These are phyloP conservation scores for Anthracocystis setariae DNA, from an alignment of 1,284 basidiomycete genomes.

Conservation along the genomic window DNA sequence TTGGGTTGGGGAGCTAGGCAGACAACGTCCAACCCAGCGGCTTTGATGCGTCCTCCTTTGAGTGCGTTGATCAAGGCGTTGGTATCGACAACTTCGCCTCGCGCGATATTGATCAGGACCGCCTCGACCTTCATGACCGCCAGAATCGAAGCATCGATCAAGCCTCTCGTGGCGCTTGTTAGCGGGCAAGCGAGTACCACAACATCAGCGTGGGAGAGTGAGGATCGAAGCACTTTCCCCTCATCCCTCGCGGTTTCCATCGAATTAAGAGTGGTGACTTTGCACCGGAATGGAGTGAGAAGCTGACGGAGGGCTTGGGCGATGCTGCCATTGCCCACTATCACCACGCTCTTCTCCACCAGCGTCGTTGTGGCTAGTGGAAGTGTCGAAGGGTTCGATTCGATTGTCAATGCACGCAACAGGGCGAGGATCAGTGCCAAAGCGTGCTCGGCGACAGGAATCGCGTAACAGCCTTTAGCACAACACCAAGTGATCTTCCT, in stretches of 20 bases:
- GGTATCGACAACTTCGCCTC: slow-evolving; percentile 77
- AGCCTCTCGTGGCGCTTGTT: slow-evolving; percentile 20
- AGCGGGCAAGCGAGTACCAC: slow-evolving; percentile 48
- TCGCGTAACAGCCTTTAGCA: slow-evolving; percentile 49
- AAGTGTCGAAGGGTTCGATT: too few species aligned
- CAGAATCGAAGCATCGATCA: slow-evolving; percentile 20
- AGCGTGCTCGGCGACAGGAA: slow-evolving; percentile 54
- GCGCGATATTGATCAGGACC: slow-evolving; percentile 49
- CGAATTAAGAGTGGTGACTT: slow-evolving; percentile 5
- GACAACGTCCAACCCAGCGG: slow-evolving; percentile 90
- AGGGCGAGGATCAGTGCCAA: slow-evolving; percentile 32
- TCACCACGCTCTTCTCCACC: slow-evolving; percentile 11
- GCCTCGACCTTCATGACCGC: not conserved
- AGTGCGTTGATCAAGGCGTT: slow-evolving; percentile 83
- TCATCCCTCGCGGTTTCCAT: slow-evolving; percentile 10
- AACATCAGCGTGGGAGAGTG: slow-evolving; percentile 15
- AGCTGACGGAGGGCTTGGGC: slow-evolving; percentile 6
- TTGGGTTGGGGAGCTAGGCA: slow-evolving; percentile 85
- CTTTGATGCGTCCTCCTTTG: slow-evolving; percentile 79
- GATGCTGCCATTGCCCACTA: slow-evolving; percentile 53
- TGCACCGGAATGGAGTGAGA: slow-evolving; percentile 30
- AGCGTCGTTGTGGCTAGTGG: too few species aligned
- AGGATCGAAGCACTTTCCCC: too few species aligned
- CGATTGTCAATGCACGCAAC: slow-evolving; percentile 15
- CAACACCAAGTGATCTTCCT: slow-evolving; percentile 36